phyloP scores from a whole-genome alignment of 108 stramenopile genomes.

The Aurantiochytrium sp. region DNA sequence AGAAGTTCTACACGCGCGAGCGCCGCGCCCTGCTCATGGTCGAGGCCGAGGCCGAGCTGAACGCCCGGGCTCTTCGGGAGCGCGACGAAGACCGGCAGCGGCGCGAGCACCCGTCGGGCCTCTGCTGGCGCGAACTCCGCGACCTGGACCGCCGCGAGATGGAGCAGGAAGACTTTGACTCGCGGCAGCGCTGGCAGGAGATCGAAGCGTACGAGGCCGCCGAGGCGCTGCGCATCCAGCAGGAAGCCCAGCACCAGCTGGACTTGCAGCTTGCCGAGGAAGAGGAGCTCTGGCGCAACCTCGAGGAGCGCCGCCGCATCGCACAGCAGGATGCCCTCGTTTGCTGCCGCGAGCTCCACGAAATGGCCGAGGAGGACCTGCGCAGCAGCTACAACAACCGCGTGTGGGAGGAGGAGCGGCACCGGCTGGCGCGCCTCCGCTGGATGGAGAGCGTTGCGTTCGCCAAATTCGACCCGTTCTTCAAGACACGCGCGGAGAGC shows the following conservation, averaged over 20 bases:
- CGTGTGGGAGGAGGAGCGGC: constrained; percentile 14
- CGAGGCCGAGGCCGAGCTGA: constrained; percentile 7
- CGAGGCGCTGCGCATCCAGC: not conserved
- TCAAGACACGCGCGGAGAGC: not conserved
- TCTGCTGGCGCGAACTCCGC: not conserved
- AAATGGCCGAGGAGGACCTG: not conserved
- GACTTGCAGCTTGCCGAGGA: not conserved
- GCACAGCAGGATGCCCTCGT: not conserved
- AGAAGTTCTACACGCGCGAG: not conserved
- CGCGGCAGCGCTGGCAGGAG: not conserved
- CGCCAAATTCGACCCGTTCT: not conserved
- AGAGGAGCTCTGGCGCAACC: not conserved
- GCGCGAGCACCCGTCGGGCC: not conserved
- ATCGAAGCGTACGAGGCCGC: not conserved
- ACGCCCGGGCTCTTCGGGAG: not conserved
- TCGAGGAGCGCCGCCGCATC: not conserved
- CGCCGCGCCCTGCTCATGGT: not conserved
- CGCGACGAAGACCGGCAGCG: not conserved
- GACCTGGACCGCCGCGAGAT: not conserved
- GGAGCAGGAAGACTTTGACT: not conserved
- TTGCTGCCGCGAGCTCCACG: not conserved
- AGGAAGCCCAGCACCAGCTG: not conserved
- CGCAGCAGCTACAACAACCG: not conserved
- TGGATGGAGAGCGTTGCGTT: constrained; percentile 6
- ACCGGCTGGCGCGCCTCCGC: not conserved